A percentile compares a stretch with the other conserved stretches of the same genome.
These are phyloP conservation scores for Lactarius vividus DNA, from an alignment of 768 basidiomycete genomes.

Conservation along the genomic window DNA sequence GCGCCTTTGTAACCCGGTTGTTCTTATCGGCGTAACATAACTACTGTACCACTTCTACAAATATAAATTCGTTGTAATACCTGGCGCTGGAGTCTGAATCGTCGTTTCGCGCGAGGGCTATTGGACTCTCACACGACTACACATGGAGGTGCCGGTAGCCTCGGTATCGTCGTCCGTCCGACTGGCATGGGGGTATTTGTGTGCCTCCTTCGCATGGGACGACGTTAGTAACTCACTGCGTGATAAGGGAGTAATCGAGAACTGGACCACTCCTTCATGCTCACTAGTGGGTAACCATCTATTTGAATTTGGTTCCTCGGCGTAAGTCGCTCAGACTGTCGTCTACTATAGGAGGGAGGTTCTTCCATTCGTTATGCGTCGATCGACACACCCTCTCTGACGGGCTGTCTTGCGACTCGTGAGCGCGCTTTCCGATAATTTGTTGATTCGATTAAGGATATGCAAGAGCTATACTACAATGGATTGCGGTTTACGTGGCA, in stretches of 20 bases:
- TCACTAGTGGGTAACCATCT: too few relatives aligned
- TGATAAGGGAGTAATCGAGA: too few relatives aligned
- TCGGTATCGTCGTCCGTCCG: neutral
- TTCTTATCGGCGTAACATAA: slow-evolving; percentile 9
- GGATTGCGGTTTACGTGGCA: neutral
- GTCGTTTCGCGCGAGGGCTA: neutral
- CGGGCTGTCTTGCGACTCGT: neutral
- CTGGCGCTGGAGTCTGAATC: neutral
- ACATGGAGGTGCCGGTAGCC: neutral
- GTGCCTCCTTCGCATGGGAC: too few relatives aligned
- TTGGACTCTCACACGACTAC: neutral
- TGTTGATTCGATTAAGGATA: neutral
- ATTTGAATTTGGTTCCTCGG: neutral
- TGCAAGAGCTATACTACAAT: neutral
- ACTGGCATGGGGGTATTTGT: neutral
- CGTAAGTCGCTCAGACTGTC: neutral
- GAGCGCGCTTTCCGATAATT: neutral
- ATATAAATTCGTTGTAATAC: neutral
- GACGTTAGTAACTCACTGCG: too few relatives aligned
- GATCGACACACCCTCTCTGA: neutral
- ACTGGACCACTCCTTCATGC: too few relatives aligned
- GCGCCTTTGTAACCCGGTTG: neutral
- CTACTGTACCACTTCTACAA: slow-evolving; percentile 6
- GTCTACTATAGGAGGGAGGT: neutral
- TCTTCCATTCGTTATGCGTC: neutral